Percentiles rank a stretch among this genome's conserved stretches.
Conservation (phyloP, 805 yeast species). For the Candida sanyiensis region DNA sequence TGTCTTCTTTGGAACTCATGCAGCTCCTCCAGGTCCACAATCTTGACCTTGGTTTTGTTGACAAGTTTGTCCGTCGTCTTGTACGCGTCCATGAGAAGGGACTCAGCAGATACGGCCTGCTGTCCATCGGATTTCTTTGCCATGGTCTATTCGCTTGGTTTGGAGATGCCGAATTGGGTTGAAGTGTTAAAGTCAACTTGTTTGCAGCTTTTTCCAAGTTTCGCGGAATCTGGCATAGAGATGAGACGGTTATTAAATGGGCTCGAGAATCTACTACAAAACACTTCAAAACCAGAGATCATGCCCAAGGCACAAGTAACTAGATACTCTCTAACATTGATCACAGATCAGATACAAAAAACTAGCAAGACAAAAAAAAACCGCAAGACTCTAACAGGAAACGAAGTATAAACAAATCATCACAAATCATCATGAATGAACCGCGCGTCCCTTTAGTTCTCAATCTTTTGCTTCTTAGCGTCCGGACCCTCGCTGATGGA, state of each 20-base stretch:
- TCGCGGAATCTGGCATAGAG: too few species aligned
- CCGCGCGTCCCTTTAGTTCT: constrained; percentile 17
- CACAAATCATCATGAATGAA: background rate
- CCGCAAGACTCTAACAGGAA: too few species aligned
- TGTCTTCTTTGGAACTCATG: constrained; percentile 69
- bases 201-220: too few species aligned
- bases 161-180: background rate
- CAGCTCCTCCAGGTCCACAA: constrained; percentile 75
- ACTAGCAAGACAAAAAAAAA: constrained; percentile 1
- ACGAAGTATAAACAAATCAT: background rate
- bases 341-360: constrained; percentile 3
- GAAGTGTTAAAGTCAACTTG: background rate
- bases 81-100: constrained; percentile 56
- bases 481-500: constrained; percentile 25
- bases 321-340: constrained; percentile 2
- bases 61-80: constrained; percentile 38
- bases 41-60: constrained; percentile 40
- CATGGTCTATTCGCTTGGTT: too few species aligned
- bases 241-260: too few species aligned
- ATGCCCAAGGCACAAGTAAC: too few species aligned
- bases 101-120: constrained; percentile 64
- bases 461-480: constrained; percentile 28
- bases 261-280: too few species aligned
- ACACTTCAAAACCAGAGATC: too few species aligned
- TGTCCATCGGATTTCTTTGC: too few species aligned